Evolutionary conservation across 2,329 filamentous ascomycete genomes (phyloP).

Genomic region (Fonsecaea monophora): DNA sequence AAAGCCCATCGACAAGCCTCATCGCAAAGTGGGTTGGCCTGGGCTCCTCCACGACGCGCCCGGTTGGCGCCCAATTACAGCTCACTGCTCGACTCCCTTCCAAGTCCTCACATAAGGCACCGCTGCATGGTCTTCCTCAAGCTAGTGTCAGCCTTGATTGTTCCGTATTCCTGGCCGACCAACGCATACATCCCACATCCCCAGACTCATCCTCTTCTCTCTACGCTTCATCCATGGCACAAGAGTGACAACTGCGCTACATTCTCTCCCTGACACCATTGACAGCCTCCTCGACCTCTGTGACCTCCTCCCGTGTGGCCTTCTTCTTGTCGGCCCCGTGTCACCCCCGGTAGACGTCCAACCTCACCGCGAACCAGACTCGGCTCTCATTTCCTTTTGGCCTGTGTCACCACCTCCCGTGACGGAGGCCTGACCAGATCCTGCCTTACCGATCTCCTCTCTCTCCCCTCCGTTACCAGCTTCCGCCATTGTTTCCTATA

Average conservation of each 20-base stretch:
- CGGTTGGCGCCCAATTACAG: constrained; percentile 26
- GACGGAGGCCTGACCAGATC: constrained; percentile 15
- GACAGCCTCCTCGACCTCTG: constrained; percentile 4
- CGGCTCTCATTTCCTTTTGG: constrained; percentile 9
- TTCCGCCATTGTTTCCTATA: background rate
- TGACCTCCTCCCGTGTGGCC: background rate
- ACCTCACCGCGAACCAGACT: constrained; percentile 20
- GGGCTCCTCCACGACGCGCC: constrained; percentile 21
- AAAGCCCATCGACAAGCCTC: constrained; percentile 12
- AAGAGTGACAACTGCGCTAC: constrained; percentile 7
- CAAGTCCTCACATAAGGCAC: constrained; percentile 21
- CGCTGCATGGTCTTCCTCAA: constrained; percentile 12
- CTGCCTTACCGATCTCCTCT: constrained; percentile 10
- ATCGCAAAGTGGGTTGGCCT: constrained; percentile 17
- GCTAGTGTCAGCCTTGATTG: constrained; percentile 25
- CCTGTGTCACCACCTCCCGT: constrained; percentile 15
- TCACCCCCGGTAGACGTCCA: constrained; percentile 10
- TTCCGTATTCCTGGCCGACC: constrained; percentile 13
- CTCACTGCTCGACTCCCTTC: constrained; percentile 8
- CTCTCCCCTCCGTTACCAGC: background rate
- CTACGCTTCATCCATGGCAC: constrained; percentile 6
- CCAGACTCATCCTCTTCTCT: constrained; percentile 6
- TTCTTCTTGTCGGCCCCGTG: constrained; percentile 4
- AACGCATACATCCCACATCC: constrained; percentile 11
- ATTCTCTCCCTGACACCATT: background rate